A percentile compares a stretch with the other conserved stretches of the same genome.
phyloP scores from a whole-genome alignment of 805 yeast species.

The Wickerhamiella allomyrinae region DNA sequence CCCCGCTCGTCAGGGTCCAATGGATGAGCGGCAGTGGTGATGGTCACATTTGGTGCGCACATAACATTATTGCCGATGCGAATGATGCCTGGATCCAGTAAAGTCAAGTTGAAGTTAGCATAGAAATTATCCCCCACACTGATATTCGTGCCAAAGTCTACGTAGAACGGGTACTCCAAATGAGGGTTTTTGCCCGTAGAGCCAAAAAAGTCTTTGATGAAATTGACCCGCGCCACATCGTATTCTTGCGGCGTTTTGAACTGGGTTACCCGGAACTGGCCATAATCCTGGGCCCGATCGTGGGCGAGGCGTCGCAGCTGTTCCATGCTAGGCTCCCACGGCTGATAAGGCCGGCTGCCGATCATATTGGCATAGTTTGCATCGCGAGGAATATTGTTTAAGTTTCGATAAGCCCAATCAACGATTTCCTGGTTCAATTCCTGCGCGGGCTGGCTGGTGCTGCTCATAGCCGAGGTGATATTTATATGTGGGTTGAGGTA shows the following conservation, averaged over 20 bases:
- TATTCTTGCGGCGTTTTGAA: slow-evolving; percentile 19
- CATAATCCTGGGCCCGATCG: slow-evolving; percentile 22
- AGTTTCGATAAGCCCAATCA: background rate
- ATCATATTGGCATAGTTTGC: slow-evolving; percentile 44
- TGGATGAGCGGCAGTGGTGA: slow-evolving; percentile 54
- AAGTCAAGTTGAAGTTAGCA: slow-evolving; percentile 37
- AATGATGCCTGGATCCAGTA: slow-evolving; percentile 48
- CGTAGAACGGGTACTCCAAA: slow-evolving; percentile 44
- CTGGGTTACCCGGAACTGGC: slow-evolving; percentile 19
- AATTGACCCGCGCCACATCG: slow-evolving; percentile 26
- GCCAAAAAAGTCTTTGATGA: slow-evolving; percentile 35
- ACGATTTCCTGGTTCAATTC: background rate
- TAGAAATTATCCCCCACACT: slow-evolving; percentile 44
- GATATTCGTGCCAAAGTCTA: slow-evolving; percentile 56
- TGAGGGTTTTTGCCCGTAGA: slow-evolving; percentile 27
- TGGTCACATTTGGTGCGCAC: slow-evolving; percentile 48
- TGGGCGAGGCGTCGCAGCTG: slow-evolving; percentile 20
- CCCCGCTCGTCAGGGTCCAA: slow-evolving; percentile 33
- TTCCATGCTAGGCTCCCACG: slow-evolving; percentile 20
- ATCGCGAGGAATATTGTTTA: slow-evolving; percentile 1
- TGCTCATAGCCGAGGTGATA: background rate
- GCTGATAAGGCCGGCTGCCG: slow-evolving; percentile 34
- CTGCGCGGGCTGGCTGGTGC: background rate
- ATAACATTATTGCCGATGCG: slow-evolving; percentile 45
- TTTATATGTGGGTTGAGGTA: background rate